Base-by-base conservation (phyloP, 1,139 yeast genomes). In the Lodderomyces orthopsilosis region DNA sequence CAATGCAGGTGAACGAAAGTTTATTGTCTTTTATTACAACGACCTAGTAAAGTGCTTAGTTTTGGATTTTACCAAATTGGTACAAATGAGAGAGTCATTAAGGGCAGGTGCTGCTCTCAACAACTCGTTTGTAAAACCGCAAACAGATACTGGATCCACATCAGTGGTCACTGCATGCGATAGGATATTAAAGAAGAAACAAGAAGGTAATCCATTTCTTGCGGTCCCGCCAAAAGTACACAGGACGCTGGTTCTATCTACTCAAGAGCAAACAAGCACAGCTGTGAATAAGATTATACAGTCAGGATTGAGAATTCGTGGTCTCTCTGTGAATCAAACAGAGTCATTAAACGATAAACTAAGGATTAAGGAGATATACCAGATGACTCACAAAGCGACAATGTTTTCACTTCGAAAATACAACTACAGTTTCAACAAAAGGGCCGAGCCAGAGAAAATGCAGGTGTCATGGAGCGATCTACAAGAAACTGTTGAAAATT, bases 221-320 rank as follows among this genome's bases (percentile, higher is more conserved):
- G 44, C 46, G 21, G 8, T 23, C 40, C n/a, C 24, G 14, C 18
- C 36, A 42, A 26, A 26, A 40, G 28, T 45, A 35, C 22, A 14
- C 19, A 19, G 14, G 40, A 47, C 57, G 10, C 65, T 55, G 57
- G 51, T 52, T 1, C 51, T 65, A 8, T 54, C 57, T 8, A 53
- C 63, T 23, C 57, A 56, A 30, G 71, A 67, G 17, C 74, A 68
- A 45, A 58, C 67, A 22, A 59, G 62, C 42, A 62, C 57, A 42
- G 68, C 69, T 9, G 57, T 70, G 22, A 63, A 60, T 41, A 68
- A 67, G 45, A 55, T 70, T 14, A 64, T 71, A 6, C 54, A 66
- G 7, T 69, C 76, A 6, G 78, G 77, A 0, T 58, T 73, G 32
- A 53, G 78, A 45, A 59, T 73, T 19, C 57, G 78, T 38, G 77